Base-by-base conservation (phyloP, 2,329 filamentous ascomycete species). In the Helotiales sp. region DNA sequence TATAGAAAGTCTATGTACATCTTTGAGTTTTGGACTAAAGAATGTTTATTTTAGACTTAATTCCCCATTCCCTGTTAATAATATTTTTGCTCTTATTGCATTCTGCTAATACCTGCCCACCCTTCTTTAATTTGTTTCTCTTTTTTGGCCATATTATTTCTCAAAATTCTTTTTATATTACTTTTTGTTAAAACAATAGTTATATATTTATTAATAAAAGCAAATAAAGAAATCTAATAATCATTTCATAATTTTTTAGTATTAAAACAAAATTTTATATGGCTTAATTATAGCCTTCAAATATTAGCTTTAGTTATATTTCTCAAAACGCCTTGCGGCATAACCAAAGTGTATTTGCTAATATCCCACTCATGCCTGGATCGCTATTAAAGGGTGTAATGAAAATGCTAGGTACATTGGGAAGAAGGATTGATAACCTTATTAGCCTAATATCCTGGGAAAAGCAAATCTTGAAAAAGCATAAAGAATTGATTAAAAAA, bases 391-490 rank as follows among this genome's bases (percentile, higher is more conserved):
- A 32, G 30, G 30, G 30, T 32, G 30, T 10, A 10, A 32, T 32
- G 10, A 32, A 32, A 10, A 32, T 6, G 30, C 30, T 32, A 32
- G 30, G 30, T 32, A 32, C 30, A 32, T 32, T 10, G 30, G 30
- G 30, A 32, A 32, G 30, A 32, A 32, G 10, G 30, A 32, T 32
- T 10, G 30, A 32, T 32, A 32, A 32, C 30, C 30, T 10, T 32
- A 5, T 32, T 10, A 32, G 10, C 30, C 30, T 10, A 32, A 32
- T 10, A 32, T 32, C 30, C 10, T 10, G 87, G 61, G 92, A 98
- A 81, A 94, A 97, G 81, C 88, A 95, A 59, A 80, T 91, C 5
- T 82, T 98, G 30, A 94, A 97, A 82, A 94, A 95, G 83, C 87
- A 90, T 66, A 95, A 98, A 78, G 85, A 85, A 65, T 79, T 84